A percentile compares a stretch with the other conserved stretches of the same genome.
phyloP scores from a whole-genome alignment of 2,329 filamentous ascomycete genomes.

The Alternaria longipes region DNA sequence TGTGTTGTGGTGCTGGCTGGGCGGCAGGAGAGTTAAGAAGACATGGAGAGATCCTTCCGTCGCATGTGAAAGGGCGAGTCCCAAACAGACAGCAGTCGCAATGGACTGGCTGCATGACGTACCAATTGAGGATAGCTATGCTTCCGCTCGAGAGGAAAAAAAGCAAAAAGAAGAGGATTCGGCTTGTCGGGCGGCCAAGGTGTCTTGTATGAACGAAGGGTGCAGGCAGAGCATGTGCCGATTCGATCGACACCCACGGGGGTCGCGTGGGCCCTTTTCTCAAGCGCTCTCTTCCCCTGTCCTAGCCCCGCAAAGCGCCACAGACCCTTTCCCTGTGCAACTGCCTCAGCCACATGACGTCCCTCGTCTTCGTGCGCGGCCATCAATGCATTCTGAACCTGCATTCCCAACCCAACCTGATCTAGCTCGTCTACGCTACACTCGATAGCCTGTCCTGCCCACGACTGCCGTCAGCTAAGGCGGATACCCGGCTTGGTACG shows the following conservation, averaged over 20 bases:
- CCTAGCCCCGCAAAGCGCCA: constrained; percentile 26
- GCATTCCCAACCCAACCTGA: not conserved
- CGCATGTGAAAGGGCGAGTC: constrained; percentile 20
- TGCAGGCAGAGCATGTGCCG: constrained; percentile 7
- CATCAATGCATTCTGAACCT: not conserved
- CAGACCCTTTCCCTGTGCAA: constrained; percentile 17
- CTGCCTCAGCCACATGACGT: constrained; percentile 24
- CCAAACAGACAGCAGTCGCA: constrained; percentile 1
- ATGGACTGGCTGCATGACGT: not conserved
- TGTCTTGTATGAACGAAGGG: not conserved
- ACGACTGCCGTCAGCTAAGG: constrained; percentile 1
- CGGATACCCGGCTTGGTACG: constrained; percentile 16
- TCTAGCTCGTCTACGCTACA: not conserved
- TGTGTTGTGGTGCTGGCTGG: constrained; percentile 1
- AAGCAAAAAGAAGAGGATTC: not conserved
- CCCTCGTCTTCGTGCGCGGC: not conserved
- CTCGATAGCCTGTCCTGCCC: not conserved
- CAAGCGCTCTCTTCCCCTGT: constrained; percentile 13
- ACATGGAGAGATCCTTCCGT: constrained; percentile 2
- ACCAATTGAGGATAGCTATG: constrained; percentile 3
- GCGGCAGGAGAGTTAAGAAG: constrained; percentile 1
- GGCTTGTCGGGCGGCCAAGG: constrained; percentile 1
- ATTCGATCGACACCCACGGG: constrained; percentile 13
- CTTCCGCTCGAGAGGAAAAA: not conserved
- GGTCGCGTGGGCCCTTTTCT: constrained; percentile 27